Base-by-base conservation (phyloP, 2,329 filamentous ascomycete genomes). In the Aspergillus amoenus region DNA sequence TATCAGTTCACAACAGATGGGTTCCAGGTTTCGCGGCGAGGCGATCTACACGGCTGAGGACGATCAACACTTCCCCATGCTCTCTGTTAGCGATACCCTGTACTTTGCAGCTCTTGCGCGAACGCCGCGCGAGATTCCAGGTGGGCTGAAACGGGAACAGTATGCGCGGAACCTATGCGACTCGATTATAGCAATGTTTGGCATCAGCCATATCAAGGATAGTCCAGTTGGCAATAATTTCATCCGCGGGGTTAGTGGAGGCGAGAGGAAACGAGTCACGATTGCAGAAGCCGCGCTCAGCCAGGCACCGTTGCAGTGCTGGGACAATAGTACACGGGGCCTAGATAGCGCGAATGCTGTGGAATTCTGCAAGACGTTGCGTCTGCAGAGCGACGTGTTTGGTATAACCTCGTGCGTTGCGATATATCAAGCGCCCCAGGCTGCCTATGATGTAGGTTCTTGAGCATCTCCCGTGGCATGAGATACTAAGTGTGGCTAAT, bases 161-260 rank as follows among this genome's bases (percentile, higher is more conserved):
- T 55, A 55, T 17, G 52, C 52, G 4, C 6, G n/a, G 15, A 24
- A 48, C 7, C 18, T 48, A 8, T 37, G 37, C 11, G 44, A 55
- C 22, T 34, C 49, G 5, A 42, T 55, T 22, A 48, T 55, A 39
- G 30, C 43, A 6, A 42, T 37, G 22, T 48, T 55, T 13, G 52
- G 52, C 63, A 44, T 56, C 79, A 83, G 46, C 79, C 61, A 73
- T 8, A 75, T 75, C 3, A 69, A 72, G 3, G 70, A 76, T 64
- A 17, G 78, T 43, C 78, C 80, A 70, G 75, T 73, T n/a, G 71
- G 71, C 3, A 68, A 82, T 57, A 81, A 84, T 24, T 84, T 80
- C 54, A 76, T 85, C 9, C 80, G 82, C 2, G 83, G 84, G 24
- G 82, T 86, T 3, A 82, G 79, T 52, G 84, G 84, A 54, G 82